Base-by-base conservation (phyloP, 352 stramenopile genomes). In the Paralagenidium karlingii region DNA sequence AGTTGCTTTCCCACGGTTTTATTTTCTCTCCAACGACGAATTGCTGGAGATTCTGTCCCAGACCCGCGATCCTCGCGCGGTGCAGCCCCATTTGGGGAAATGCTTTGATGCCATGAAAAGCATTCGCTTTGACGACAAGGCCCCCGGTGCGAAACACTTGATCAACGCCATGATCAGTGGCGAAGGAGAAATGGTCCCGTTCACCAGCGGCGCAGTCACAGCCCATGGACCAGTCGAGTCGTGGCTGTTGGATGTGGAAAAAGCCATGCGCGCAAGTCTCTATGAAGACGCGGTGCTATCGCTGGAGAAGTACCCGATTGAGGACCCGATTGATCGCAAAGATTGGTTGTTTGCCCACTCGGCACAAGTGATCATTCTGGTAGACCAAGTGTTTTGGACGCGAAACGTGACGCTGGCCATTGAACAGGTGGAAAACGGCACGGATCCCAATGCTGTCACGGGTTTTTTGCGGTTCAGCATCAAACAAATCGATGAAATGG, bases 91-190 rank as follows among this genome's bases (percentile, higher is more conserved):
- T 53, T 58, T 96, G 20, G 70, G 68, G 3, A 96, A 96, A 42
- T 96, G 83, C 45, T 96, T 96, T 47, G 84, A 96, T 37, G 83
- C 83, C 3, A 94, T 96, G 67, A 94, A 94, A 51, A 89, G 73
- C 30, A 86, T 96, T 37, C 71, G 78, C 6, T 96, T 95, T 47
- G 60, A 70, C 11, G 65, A 74, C 3, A 57, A 57, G 24, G n/a
- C 50, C 18, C 55, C 53, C 10, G 51, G 50, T 8, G 50, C 51
- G 15, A 65, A 33, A 26, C 77, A 77, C 25, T 24, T 80, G 0
- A 75, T 94, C 28, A 80, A 71, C 11, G 74, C 77, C 6, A 90
- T 94, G 74, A 55, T 88, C 7, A 91, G 79, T 24, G 78, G 73
- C 16, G 79, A 92, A 57, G 83, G 82, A 6, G 84, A 96, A 47